A percentile compares a stretch with the other conserved stretches of the same genome.
Conservation (phyloP, 371 early-diverging fungal genomes). For the Batkoa obscura region DNA sequence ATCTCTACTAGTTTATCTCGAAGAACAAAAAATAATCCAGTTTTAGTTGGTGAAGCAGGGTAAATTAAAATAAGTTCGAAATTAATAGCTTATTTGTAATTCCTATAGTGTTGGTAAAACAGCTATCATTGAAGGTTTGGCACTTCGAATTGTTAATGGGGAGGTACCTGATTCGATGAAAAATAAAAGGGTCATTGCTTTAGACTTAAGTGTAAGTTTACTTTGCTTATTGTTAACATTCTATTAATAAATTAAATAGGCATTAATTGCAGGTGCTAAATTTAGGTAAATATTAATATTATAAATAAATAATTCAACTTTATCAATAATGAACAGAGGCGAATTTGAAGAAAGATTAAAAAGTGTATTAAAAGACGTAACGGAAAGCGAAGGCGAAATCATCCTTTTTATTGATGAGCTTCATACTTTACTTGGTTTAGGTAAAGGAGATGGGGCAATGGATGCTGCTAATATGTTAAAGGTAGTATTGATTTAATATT, state of each 20-base stretch:
- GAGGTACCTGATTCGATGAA: constrained; percentile 59
- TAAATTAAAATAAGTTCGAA: constrained; percentile 9
- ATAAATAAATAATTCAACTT: not conserved
- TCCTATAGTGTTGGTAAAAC: constrained; percentile 32
- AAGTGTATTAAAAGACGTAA: constrained; percentile 48
- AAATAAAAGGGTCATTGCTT: constrained; percentile 46
- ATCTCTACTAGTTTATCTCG: constrained; percentile 22
- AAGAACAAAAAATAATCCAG: constrained; percentile 82
- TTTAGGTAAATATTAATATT: constrained; percentile 21
- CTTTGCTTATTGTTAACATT: not conserved
- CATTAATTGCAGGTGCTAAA: constrained; percentile 63
- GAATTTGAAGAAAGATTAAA: constrained; percentile 77
- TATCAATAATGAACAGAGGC: constrained; percentile 20
- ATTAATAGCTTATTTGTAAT: not conserved
- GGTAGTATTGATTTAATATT: no score
- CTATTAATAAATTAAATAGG: constrained; percentile 9
- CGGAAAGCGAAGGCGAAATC: constrained; percentile 44
- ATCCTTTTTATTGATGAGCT: constrained; percentile 80
- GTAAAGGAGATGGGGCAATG: constrained; percentile 54
- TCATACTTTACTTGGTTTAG: constrained; percentile 58
- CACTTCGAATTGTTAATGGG: constrained; percentile 61
- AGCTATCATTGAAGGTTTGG: constrained; percentile 48
- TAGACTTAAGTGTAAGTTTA: constrained; percentile 43
- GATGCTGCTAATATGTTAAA: constrained; percentile 72
- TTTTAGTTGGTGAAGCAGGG: constrained; percentile 67